Evolutionary conservation across 1,284 basidiomycete genomes (phyloP).

Genomic region (Ganoderma resinaceum): DNA sequence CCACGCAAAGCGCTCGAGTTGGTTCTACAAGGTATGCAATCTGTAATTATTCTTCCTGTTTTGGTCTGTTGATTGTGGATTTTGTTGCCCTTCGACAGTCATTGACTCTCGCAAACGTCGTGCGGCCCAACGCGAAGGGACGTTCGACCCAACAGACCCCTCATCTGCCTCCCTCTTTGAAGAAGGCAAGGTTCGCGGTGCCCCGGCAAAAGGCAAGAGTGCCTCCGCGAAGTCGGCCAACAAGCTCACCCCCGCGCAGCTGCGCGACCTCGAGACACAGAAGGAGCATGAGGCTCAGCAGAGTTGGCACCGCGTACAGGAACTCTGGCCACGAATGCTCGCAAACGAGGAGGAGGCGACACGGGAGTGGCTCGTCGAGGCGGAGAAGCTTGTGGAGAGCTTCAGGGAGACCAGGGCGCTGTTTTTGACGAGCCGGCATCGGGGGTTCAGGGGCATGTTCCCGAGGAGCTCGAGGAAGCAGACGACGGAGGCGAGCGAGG

Average conservation of each 20-base stretch:
- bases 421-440: slow-evolving; percentile 73
- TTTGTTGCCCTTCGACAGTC: slow-evolving; percentile 46
- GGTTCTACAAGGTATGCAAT: slow-evolving; percentile 78
- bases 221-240: slow-evolving; percentile 41
- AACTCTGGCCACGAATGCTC: slow-evolving; percentile 53
- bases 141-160: slow-evolving; percentile 34
- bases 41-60: too few relatives aligned
- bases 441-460: slow-evolving; percentile 70
- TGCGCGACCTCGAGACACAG: slow-evolving; percentile 64
- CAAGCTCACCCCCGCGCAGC: slow-evolving; percentile 58
- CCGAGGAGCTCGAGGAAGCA: slow-evolving; percentile 52
- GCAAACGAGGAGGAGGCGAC: slow-evolving; percentile 49
- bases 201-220: slow-evolving; percentile 36
- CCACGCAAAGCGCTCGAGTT: slow-evolving; percentile 85
- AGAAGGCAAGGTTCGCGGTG: slow-evolving; percentile 43
- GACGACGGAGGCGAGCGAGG: slow-evolving; percentile 69
- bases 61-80: background rate
- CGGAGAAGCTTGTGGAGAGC: slow-evolving; percentile 86
- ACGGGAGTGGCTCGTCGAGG: slow-evolving; percentile 82
- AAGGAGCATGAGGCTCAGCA: slow-evolving; percentile 67
- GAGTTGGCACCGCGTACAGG: slow-evolving; percentile 56
- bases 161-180: slow-evolving; percentile 62
- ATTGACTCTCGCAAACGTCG: slow-evolving; percentile 71
- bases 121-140: slow-evolving; percentile 36
- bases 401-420: slow-evolving; percentile 88